Evolutionary conservation across 1,284 basidiomycete genomes (phyloP).

Genomic region (Fistulinella staudtii): DNA sequence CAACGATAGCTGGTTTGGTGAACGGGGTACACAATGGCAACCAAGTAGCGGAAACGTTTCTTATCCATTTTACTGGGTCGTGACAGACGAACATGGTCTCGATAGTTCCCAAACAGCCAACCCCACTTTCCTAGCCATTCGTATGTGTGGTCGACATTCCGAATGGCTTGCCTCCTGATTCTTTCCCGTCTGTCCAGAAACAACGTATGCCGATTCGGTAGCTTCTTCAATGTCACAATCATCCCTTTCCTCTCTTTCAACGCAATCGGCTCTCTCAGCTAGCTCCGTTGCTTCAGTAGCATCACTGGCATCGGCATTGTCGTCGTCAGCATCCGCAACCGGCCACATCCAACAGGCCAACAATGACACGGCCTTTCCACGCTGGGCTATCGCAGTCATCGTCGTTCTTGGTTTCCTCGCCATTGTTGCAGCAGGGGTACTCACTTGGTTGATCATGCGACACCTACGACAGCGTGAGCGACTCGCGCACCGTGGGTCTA

Average conservation of each 20-base stretch:
- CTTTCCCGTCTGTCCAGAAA: conserved; percentile 45
- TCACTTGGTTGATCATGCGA: conserved; percentile 68
- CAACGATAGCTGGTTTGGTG: conserved; percentile 73
- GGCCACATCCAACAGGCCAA: conserved; percentile 47
- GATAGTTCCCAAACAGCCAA: conserved; percentile 57
- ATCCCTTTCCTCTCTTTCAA: conserved; percentile 33
- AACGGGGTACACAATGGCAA: conserved; percentile 46
- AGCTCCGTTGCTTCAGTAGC: conserved; percentile 18
- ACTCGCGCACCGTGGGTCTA: conserved; percentile 62
- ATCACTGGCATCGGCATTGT: conserved; percentile 28
- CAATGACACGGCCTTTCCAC: conserved; percentile 52
- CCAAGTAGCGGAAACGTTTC: conserved; percentile 45
- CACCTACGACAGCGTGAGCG: conserved; percentile 52
- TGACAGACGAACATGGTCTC: conserved; percentile 51
- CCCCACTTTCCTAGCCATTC: conserved; percentile 69
- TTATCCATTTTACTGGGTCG: conserved; percentile 70
- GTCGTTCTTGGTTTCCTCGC: conserved; percentile 78
- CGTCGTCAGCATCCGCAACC: conserved; percentile 23
- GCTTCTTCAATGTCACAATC: conserved; percentile 49
- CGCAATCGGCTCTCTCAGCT: too few relatives aligned
- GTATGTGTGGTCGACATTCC: conserved; percentile 45
- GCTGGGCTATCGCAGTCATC: conserved; percentile 87
- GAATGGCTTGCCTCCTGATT: conserved; percentile 11
- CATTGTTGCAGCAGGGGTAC: conserved; percentile 60
- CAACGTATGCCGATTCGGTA: conserved; percentile 64